Percentiles rank a stretch among this genome's conserved stretches.
Conservation (phyloP, 2,329 filamentous ascomycete genomes). For the Aureobasidium zeae region DNA sequence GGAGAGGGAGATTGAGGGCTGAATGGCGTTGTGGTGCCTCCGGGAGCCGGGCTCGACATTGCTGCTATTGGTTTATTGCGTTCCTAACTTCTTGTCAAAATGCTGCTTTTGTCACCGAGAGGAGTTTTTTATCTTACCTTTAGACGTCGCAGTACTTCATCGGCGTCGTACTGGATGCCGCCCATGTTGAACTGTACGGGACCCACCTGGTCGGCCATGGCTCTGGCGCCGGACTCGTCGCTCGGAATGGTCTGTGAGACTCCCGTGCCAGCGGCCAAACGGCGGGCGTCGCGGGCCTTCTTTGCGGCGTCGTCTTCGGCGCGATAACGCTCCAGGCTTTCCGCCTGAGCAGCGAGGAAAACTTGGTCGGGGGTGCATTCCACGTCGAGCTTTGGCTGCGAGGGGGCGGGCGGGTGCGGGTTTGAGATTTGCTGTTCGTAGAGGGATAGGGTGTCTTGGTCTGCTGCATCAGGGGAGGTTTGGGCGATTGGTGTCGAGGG, state of each 20-base stretch:
- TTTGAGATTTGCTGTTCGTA: slow-evolving; percentile 27
- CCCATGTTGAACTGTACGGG: slow-evolving; percentile 98
- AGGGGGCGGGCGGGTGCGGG: slow-evolving; percentile 24
- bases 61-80: slow-evolving; percentile 18
- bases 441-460: slow-evolving; percentile 21
- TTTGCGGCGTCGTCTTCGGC: slow-evolving; percentile 49
- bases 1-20: slow-evolving; percentile 17
- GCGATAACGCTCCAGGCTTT: slow-evolving; percentile 59
- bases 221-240: slow-evolving; percentile 27
- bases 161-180: slow-evolving; percentile 81
- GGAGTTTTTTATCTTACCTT: slow-evolving; percentile 53
- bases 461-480: slow-evolving; percentile 16
- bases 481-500: slow-evolving; percentile 7
- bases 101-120: not conserved
- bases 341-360: slow-evolving; percentile 49
- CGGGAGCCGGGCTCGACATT: slow-evolving; percentile 38
- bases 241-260: slow-evolving; percentile 5
- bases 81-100: slow-evolving; percentile 4
- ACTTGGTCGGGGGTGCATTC: slow-evolving; percentile 27
- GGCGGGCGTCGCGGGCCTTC: slow-evolving; percentile 23
- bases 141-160: slow-evolving; percentile 80
- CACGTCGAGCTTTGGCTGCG: slow-evolving; percentile 26
- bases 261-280: slow-evolving; percentile 19
- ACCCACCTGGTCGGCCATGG: slow-evolving; percentile 71
- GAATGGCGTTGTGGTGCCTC: slow-evolving; percentile 13